Base-by-base conservation (phyloP, 257 asterid species). In the Apocynum venetum region DNA sequence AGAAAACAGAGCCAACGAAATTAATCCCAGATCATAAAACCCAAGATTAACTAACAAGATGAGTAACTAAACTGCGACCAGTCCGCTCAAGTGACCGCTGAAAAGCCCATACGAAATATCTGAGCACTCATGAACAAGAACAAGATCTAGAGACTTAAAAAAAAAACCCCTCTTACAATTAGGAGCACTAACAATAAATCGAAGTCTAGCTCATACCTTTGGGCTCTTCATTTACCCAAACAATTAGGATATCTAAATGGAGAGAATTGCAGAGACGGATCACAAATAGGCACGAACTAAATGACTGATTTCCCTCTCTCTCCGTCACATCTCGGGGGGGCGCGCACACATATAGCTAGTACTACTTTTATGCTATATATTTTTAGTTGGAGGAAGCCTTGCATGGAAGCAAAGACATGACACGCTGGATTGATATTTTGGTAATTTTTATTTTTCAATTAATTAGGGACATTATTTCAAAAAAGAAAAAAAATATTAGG, bases 351-450 rank as follows among this genome's bases (percentile, higher is more conserved):
- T 6, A 59, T 35, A 38, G 12, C 53, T 48, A 41, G 64, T 67
- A 73, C 36, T 80, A 57, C 63, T 57, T 56, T 56, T 19, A 17
- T 56, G 7, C 20, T 55, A 55, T 14, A 53, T 38, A 41, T 55
- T 47, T 66, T 77, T 48, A 68, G 80, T 73, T 70, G 79, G 68
- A 68, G 72, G 76, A 80, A 85, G 83, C 81, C 88, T 86, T 90
- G 94, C 91, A 85, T 88, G 93, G 91, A 83, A 85, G 87, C 84
- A 84, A 86, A 88, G 84, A 81, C 81, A 81, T 46, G 71, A 81
- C 84, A 73, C 82, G 80, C 73, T 20, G 73, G 73, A 68, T 68
- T 67, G 17, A 15, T 43, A 11, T 9, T 38, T 64, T 5, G 11
- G 13, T 14, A 14, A 67, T 8, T 17, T 19, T 43, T 43, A 0